Conservation (phyloP, 148 eudicot genomes). For the Rhododendron mucronatum region DNA sequence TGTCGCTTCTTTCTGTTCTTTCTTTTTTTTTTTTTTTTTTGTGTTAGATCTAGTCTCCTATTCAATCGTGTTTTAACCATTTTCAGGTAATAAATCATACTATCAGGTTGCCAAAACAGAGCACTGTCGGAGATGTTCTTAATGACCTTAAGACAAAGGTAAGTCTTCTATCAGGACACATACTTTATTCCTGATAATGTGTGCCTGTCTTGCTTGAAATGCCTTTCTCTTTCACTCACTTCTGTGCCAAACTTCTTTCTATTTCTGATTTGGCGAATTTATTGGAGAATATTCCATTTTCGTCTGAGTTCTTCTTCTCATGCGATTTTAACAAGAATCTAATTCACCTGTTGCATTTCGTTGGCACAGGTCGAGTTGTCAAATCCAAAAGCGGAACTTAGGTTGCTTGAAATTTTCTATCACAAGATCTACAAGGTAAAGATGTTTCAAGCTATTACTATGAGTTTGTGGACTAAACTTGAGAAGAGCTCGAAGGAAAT, state of each 20-base stretch:
- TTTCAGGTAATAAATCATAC: slow-evolving; percentile 63
- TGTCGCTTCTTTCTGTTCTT: background rate
- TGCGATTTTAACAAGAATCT: background rate
- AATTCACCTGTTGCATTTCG: background rate
- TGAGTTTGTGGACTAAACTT: background rate
- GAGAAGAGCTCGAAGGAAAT: background rate
- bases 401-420: slow-evolving; percentile 83
- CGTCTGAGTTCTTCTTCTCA: slow-evolving; percentile 1
- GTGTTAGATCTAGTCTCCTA: background rate
- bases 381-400: slow-evolving; percentile 77
- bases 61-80: slow-evolving; percentile 12
- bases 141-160: slow-evolving; percentile 72
- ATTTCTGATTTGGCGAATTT: background rate
- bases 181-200: background rate
- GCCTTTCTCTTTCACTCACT: background rate
- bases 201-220: background rate
- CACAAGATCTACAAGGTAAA: slow-evolving; percentile 94
- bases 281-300: background rate
- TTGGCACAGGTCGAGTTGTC: slow-evolving; percentile 74
- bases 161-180: background rate
- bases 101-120: slow-evolving; percentile 68
- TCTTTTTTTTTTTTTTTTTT: background rate
- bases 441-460: background rate
- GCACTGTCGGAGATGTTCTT: slow-evolving; percentile 76
- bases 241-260: background rate